Evolutionary conservation across 2,329 filamentous ascomycete genomes (phyloP).

Genomic region (Zymoseptoria passerinii): DNA sequence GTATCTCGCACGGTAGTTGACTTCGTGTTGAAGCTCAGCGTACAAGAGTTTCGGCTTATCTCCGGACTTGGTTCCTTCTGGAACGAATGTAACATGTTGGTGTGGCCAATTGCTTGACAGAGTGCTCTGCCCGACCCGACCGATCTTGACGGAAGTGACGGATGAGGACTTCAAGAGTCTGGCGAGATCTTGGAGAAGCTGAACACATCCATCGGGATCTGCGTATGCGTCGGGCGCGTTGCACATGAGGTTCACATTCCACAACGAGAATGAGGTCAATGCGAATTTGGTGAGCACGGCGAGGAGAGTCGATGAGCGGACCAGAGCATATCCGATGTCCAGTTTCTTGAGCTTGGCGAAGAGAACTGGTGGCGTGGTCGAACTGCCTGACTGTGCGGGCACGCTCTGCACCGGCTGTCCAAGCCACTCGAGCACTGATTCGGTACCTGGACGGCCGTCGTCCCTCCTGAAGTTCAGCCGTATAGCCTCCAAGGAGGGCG

Average conservation of each 20-base stretch:
- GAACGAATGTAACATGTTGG: background rate
- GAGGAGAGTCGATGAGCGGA: conserved; percentile 5
- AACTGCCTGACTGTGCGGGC: background rate
- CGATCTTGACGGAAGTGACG: conserved; percentile 5
- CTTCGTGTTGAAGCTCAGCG: conserved; percentile 1
- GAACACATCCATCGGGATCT: conserved; percentile 3
- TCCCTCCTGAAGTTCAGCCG: conserved; percentile 19
- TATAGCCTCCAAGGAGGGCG: conserved; percentile 12
- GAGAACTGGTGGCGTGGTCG: conserved; percentile 3
- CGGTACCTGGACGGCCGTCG: background rate
- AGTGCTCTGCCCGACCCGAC: conserved; percentile 1
- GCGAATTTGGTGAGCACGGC: conserved; percentile 16
- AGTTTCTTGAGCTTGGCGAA: conserved; percentile 11
- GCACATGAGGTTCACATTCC: conserved; percentile 11
- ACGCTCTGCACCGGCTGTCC: background rate
- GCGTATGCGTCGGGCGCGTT: background rate
- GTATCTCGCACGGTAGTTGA: background rate
- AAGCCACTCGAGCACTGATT: conserved; percentile 6
- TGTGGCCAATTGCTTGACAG: background rate
- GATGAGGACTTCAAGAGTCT: background rate
- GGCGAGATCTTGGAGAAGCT: conserved; percentile 6
- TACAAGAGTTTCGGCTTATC: background rate
- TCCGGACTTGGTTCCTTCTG: conserved; percentile 3
- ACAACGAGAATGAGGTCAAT: conserved; percentile 17
- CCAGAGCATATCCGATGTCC: conserved; percentile 15